A percentile compares a stretch with the other conserved stretches of the same genome.
Evolutionary conservation across 805 yeast species (phyloP).

Genomic region (Spathaspora hagerdaliae): DNA sequence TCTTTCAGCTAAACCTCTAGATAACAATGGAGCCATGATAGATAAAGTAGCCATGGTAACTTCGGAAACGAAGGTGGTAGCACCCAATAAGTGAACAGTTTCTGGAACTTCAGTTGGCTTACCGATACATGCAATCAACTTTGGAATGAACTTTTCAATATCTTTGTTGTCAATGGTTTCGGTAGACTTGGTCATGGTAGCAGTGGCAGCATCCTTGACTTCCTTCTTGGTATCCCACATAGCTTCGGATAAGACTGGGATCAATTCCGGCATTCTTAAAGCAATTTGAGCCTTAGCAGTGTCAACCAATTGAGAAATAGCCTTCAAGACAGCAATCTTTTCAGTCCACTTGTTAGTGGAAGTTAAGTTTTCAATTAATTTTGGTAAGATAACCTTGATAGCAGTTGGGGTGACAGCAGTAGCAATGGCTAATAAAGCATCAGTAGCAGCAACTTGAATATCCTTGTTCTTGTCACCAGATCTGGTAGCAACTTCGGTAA

Average conservation of each 20-base stretch:
- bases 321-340: slow-evolving; percentile 85
- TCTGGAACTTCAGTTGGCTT: slow-evolving; percentile 97
- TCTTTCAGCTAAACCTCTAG: slow-evolving; percentile 99
- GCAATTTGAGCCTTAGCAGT: slow-evolving; percentile 95
- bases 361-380: slow-evolving; percentile 62
- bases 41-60: slow-evolving; percentile 99
- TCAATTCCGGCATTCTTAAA: slow-evolving; percentile 98
- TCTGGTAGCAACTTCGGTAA: slow-evolving; percentile 65
- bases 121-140: slow-evolving; percentile 94
- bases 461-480: slow-evolving; percentile 89
- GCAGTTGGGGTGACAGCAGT: slow-evolving; percentile 87
- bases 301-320: slow-evolving; percentile 84
- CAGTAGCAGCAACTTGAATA: slow-evolving; percentile 67
- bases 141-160: slow-evolving; percentile 98
- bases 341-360: slow-evolving; percentile 94
- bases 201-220: slow-evolving; percentile 94
- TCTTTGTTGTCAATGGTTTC: slow-evolving; percentile 99
- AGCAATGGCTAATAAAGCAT: slow-evolving; percentile 75
- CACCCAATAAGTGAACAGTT: slow-evolving; percentile 98
- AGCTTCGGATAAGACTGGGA: slow-evolving; percentile 97
- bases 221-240: slow-evolving; percentile 99
- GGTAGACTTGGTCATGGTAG: slow-evolving; percentile 93
- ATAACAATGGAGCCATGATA: slow-evolving; percentile 97
- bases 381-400: slow-evolving; percentile 85
- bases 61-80: slow-evolving; percentile 98